Conservation (phyloP, 352 stramenopile species). For the Phytophthora quininea region DNA sequence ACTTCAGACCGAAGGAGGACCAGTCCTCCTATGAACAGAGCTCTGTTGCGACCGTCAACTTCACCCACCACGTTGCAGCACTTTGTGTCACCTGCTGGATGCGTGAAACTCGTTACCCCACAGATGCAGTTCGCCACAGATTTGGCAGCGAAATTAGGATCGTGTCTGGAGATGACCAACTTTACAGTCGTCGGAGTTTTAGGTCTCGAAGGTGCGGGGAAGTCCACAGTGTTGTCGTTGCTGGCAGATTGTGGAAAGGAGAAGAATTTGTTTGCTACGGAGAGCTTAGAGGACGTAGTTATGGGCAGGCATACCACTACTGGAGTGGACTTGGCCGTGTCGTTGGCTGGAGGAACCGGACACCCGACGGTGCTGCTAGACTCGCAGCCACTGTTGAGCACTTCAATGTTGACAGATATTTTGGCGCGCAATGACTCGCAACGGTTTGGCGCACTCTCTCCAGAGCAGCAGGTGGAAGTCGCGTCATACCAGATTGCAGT, state of each 20-base stretch:
- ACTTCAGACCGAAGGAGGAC: conserved; percentile 13
- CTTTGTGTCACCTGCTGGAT: conserved; percentile 30
- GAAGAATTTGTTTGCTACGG: conserved; percentile 37
- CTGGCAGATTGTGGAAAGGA: conserved; percentile 22
- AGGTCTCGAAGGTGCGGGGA: conserved; percentile 71
- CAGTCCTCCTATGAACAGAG: not conserved
- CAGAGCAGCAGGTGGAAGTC: conserved; percentile 72
- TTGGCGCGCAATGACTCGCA: conserved; percentile 56
- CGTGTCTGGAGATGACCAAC: conserved; percentile 71
- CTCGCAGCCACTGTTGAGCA: conserved; percentile 70
- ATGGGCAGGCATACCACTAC: conserved; percentile 46
- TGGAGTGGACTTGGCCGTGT: conserved; percentile 66
- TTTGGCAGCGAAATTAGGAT: conserved; percentile 50
- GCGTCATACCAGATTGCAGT: conserved; percentile 67
- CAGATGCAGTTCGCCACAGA: conserved; percentile 73
- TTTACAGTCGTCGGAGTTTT: conserved; percentile 74
- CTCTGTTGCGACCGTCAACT: not conserved
- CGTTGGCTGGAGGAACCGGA: conserved; percentile 32
- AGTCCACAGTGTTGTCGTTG: conserved; percentile 74
- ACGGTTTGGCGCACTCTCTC: conserved; percentile 54
- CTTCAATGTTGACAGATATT: conserved; percentile 56
- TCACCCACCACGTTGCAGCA: conserved; percentile 25
- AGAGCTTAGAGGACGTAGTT: conserved; percentile 47
- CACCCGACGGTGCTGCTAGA: conserved; percentile 62
- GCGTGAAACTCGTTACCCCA: conserved; percentile 64